These are phyloP conservation scores for Dictyophora rubrovolvata DNA, from an alignment of 768 basidiomycete species.

Conservation along the genomic window DNA sequence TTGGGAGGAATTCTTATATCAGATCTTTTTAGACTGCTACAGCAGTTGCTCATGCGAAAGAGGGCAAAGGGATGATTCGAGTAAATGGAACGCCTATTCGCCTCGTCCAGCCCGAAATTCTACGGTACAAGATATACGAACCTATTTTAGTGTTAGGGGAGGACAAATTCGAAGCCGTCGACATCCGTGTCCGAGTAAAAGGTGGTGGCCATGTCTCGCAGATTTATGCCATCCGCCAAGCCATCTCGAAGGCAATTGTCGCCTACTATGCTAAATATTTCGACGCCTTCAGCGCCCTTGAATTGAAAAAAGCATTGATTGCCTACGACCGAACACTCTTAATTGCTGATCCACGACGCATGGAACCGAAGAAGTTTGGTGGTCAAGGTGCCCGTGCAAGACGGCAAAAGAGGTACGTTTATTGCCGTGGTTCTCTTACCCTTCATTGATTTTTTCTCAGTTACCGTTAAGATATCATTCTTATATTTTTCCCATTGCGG, in stretches of 20 bases:
- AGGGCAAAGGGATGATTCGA: constrained; percentile 92
- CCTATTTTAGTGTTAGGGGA: constrained; percentile 90
- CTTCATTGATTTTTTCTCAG: constrained; percentile 27
- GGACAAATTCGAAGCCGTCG: constrained; percentile 75
- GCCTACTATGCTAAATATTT: constrained; percentile 99
- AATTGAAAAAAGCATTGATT: constrained; percentile 96
- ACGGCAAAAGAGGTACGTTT: constrained; percentile 85
- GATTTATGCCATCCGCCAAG: constrained; percentile 97
- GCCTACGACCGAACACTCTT: constrained; percentile 87
- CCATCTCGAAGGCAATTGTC: constrained; percentile 94
- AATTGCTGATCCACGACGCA: constrained; percentile 91
- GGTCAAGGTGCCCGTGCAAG: constrained; percentile 96
- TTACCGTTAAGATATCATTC: constrained; percentile 58
- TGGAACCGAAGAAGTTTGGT: constrained; percentile 99
- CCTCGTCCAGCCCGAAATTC: constrained; percentile 89
- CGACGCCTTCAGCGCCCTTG: constrained; percentile 94
- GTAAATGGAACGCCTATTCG: constrained; percentile 95
- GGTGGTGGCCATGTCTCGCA: constrained; percentile 99
- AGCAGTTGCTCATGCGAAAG: constrained; percentile 93
- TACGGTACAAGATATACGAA: constrained; percentile 98
- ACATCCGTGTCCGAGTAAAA: constrained; percentile 96
- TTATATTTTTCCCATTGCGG: constrained; percentile 25
- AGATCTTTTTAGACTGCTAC: constrained; percentile 70
- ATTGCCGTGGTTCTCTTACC: neutral
- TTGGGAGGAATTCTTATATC: neutral